These are phyloP conservation scores for Collybiopsis confluens DNA, from an alignment of 768 basidiomycete species.

Conservation along the genomic window DNA sequence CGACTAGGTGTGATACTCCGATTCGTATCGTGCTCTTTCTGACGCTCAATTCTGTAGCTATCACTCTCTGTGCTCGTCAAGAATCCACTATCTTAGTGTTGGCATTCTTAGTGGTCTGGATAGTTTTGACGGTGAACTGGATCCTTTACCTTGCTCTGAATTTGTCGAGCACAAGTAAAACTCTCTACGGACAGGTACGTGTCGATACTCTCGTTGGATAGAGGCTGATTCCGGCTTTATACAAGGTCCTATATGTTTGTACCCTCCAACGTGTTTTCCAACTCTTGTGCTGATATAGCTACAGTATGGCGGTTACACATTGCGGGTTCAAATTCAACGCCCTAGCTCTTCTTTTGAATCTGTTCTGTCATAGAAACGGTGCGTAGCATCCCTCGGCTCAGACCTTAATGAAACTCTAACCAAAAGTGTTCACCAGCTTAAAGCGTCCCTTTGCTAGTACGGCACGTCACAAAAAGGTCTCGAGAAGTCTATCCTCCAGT, in stretches of 20 bases:
- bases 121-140: constrained; percentile 6
- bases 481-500: no score
- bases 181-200: constrained; percentile 5
- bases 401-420: no score
- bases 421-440: no score
- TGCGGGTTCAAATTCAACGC: no score
- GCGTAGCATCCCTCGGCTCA: no score
- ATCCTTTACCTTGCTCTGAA: constrained; percentile 5
- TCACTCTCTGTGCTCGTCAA: constrained; percentile 2
- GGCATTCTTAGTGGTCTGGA: background rate
- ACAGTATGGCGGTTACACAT: constrained; percentile 5
- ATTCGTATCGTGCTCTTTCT: no score
- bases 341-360: no score
- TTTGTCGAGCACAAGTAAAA: background rate
- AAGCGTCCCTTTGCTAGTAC: no score
- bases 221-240: background rate
- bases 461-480: no score
- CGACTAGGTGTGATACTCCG: no score
- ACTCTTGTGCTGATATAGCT: background rate
- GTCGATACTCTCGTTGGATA: background rate
- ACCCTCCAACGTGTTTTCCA: background rate
- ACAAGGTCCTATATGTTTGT: constrained; percentile 1
- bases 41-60: background rate
- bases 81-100: background rate
- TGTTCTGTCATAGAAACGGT: no score